Evolutionary conservation across 768 basidiomycete genomes (phyloP), one percentile per base, ranked within the genome.

Genomic region (Mycena leptocephala): DNA sequence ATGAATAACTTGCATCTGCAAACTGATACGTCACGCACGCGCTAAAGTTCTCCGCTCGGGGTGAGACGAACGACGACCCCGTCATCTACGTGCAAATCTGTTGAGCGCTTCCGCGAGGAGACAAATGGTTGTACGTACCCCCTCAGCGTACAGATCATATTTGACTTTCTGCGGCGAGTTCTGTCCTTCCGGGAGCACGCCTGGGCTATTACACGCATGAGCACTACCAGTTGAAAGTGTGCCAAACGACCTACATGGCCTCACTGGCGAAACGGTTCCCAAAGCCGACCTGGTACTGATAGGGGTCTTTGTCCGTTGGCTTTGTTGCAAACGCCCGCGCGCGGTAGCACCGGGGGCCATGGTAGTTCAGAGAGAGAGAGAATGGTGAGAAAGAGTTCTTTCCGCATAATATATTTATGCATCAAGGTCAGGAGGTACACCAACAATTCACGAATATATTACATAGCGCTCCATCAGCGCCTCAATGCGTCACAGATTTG

Each of bases 101-200:
- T 72, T 28, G 73, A 74, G 33, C 24, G 58, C 56, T 56, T 67
- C 33, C 13, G 39, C 35, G n/a, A 20, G 20, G n/a, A 30, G 46
- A 2, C 20, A n/a, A n/a, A 13, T 22, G 13, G 1, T 26, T 20
- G 30, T 26, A 85, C 88, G 73, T 69, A 92, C 92, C 77, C 87
- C 88, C 81, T 93, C 92, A 1, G 88, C 86, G 79, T 93, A 94
- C 8, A 94, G 83, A 69, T 89, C 92, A 80, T 92, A 93, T 79
- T 92, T 93, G 82, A 85, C 85, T 78, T 89, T 91, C 84, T 93
- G 93, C 0, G 93, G 92, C 70, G 82, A 89, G 79, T 93, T 93
- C 84, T 93, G 93, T 0, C 84, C 93, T 22, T 85, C 67, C 0
- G 93, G 93, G 0, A 94, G 88, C 5, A 87, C 86, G 4, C 89